Conservation (phyloP, 257 asterid species). For the Nicotiana benthamiana region DNA sequence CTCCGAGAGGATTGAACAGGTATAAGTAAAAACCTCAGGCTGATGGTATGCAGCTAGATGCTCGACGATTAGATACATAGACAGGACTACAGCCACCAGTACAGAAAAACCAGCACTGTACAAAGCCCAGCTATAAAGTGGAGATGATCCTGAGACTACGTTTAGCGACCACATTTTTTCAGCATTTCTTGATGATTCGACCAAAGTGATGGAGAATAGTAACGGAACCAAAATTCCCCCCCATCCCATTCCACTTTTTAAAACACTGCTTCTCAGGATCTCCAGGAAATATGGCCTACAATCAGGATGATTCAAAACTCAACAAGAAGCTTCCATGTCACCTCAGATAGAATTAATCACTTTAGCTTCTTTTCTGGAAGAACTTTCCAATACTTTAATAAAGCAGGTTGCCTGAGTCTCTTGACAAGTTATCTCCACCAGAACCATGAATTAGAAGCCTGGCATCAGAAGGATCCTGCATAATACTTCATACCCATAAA, state of each 20-base stretch:
- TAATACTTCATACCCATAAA: not conserved
- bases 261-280: not conserved
- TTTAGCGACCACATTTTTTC: slow-evolving; percentile 32
- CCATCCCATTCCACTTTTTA: slow-evolving; percentile 54
- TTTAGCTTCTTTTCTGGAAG: not conserved
- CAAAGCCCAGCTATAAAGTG: slow-evolving; percentile 59
- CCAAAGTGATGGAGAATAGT: slow-evolving; percentile 33
- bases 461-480: not conserved
- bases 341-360: not conserved
- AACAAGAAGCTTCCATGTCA: not conserved
- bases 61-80: slow-evolving; percentile 80
- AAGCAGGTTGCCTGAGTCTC: not conserved
- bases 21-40: slow-evolving; percentile 65
- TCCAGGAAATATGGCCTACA: not conserved
- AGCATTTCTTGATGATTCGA: slow-evolving; percentile 50
- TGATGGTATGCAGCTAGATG: slow-evolving; percentile 86
- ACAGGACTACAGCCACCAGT: slow-evolving; percentile 65
- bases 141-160: slow-evolving; percentile 36
- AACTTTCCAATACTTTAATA: not conserved
- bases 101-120: slow-evolving; percentile 80
- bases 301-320: not conserved
- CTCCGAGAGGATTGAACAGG: not conserved
- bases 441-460: not conserved
- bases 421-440: not conserved
- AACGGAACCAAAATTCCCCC: slow-evolving; percentile 32